A percentile compares a stretch with the other conserved stretches of the same genome.
phyloP scores from a whole-genome alignment of 768 basidiomycete genomes.

The Tulasnella sp. region DNA sequence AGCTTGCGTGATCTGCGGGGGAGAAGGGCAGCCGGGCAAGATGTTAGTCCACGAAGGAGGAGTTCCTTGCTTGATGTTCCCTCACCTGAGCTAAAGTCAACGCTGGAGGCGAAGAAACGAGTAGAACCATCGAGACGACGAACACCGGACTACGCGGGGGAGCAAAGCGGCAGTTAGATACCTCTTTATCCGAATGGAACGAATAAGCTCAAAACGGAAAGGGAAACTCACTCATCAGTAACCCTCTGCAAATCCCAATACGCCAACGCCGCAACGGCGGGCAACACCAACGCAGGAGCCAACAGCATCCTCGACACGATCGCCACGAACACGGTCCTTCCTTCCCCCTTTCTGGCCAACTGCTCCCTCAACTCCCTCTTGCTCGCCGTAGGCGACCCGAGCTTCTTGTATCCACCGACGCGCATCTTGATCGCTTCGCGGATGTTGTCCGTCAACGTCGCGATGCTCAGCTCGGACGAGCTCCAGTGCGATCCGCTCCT shows the following conservation, averaged over 20 bases:
- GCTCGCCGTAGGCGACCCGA: constrained; percentile 25
- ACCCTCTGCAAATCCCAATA: constrained; percentile 55
- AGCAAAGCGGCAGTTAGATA: background rate
- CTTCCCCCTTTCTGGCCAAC: constrained; percentile 54
- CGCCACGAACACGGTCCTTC: constrained; percentile 75
- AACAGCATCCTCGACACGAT: constrained; percentile 84
- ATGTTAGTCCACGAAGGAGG: background rate
- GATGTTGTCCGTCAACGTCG: constrained; percentile 41
- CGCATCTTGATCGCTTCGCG: constrained; percentile 44
- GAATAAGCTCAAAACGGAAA: background rate
- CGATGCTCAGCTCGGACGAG: constrained; percentile 24
- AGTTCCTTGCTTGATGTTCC: constrained; percentile 31
- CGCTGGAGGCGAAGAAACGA: constrained; percentile 81
- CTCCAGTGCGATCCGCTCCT: constrained; percentile 29
- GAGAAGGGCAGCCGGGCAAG: background rate
- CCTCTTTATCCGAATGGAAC: too few relatives aligned
- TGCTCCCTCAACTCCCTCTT: constrained; percentile 41
- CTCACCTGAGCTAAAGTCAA: constrained; percentile 58
- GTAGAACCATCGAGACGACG: constrained; percentile 74
- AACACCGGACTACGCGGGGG: constrained; percentile 65
- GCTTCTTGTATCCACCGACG: constrained; percentile 22
- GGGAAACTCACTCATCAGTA: constrained; percentile 65
- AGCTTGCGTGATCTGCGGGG: constrained; percentile 74
- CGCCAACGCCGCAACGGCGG: constrained; percentile 63
- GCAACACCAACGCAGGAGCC: constrained; percentile 72